phyloP scores from a whole-genome alignment of 768 basidiomycete species.

The Strobilomyces confusus region DNA sequence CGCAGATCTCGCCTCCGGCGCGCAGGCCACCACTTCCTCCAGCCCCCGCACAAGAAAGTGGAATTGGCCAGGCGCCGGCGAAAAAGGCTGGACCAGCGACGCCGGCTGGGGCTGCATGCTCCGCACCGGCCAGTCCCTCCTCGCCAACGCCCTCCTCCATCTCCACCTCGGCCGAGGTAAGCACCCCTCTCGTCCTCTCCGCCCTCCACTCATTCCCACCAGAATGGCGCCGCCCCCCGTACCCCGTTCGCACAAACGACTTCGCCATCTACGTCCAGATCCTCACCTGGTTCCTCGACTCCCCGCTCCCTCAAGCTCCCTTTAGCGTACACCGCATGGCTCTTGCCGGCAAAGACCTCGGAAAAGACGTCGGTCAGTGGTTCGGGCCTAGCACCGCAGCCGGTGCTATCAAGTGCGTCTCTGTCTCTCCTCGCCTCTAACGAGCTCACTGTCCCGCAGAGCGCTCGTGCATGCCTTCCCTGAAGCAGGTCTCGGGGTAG shows the following conservation, averaged over 20 bases:
- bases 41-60: constrained; percentile 52
- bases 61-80: constrained; percentile 59
- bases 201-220: constrained; percentile 9
- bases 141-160: constrained; percentile 76
- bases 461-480: constrained; percentile 76
- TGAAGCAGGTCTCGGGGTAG: constrained; percentile 74
- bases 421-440: not conserved
- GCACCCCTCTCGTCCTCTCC: constrained; percentile 12
- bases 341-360: constrained; percentile 88
- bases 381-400: constrained; percentile 98
- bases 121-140: constrained; percentile 77
- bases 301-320: constrained; percentile 76
- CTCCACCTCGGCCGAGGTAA: constrained; percentile 72
- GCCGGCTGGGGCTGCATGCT: constrained; percentile 93
- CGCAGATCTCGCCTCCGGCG: constrained; percentile 27
- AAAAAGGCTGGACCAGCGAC: constrained; percentile 82
- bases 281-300: constrained; percentile 93
- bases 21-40: constrained; percentile 33
- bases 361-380: constrained; percentile 96
- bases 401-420: constrained; percentile 80
- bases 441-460: constrained; percentile 36
- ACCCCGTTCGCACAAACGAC: constrained; percentile 52
- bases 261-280: constrained; percentile 90
- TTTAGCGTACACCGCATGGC: constrained; percentile 98
- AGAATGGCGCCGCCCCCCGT: constrained; percentile 85